Evolutionary conservation across 805 yeast species (phyloP), one percentile per base, ranked within the genome.

Genomic region (Wickerhamiella azyma): DNA sequence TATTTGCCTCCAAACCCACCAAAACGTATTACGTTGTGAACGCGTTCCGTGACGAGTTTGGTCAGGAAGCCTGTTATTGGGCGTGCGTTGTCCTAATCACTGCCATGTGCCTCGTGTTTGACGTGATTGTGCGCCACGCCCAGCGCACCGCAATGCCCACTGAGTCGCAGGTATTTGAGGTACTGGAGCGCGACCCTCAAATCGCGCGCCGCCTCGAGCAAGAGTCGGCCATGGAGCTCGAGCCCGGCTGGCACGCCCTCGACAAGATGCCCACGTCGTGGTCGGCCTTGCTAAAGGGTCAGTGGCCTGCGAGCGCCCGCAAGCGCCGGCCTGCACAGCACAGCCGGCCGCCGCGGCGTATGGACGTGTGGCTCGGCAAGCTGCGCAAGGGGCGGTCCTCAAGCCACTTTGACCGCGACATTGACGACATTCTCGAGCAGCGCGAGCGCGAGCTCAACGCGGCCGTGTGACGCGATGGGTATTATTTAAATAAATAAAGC

Each of bases 51-150:
- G 62, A 77, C 41, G 76, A 76, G 43, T 85, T 85, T 66, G 97
- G 97, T 18, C 63, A 53, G 17, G 96, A 92, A 58, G 60, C 68
- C n/a, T 71, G 83, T 0, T 89, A 86, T 76, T 92, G 97, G 97
- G 84, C 85, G 1, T 62, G 85, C 0, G 64, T 83, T 29, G 57
- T 85, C 26, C 69, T 78, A 1, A 59, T 82, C 16, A 60, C 69
- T 1, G 63, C 74, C 0, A 66, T 84, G 45, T 81, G 89, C 2
- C 53, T 83, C 11, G 61, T 77, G 33, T 64, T 82, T 49, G 97
- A 92, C 59, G 62, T 83, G 35, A 57, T 81, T 5, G 59, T 77
- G 44, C 77, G 80, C 52, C 71, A 79, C 1, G 53, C 77, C 39
- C 73, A 77, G 51, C 67, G 67, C 24, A 69, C 75, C 59, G 49